Evolutionary conservation across 2,329 filamentous ascomycete genomes (phyloP).

Genomic region (Aspergillus intermedius): DNA sequence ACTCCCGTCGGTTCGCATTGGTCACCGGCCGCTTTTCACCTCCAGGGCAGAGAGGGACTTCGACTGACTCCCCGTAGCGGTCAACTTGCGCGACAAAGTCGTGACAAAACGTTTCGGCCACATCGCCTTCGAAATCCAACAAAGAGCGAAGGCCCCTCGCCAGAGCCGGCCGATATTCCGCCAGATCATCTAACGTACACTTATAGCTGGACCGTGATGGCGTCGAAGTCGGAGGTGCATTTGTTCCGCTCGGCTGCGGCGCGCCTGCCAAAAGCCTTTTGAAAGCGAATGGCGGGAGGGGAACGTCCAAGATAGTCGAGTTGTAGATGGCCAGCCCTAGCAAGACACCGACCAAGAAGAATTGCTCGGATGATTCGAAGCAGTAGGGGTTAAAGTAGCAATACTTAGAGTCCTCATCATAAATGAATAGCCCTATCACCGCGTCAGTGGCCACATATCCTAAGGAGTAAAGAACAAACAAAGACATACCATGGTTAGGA

Average conservation of each 20-base stretch:
- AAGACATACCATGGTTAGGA: conserved; percentile 68
- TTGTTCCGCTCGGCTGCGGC: conserved; percentile 46
- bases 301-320: conserved; percentile 83
- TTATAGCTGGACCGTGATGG: conserved; percentile 52
- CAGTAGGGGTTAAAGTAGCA: conserved; percentile 92
- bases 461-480: background rate
- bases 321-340: conserved; percentile 91
- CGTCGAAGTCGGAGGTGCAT: conserved; percentile 51
- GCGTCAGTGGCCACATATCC: conserved; percentile 4
- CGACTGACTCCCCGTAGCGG: conserved; percentile 62
- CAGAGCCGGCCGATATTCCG: conserved; percentile 70
- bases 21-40: conserved; percentile 72
- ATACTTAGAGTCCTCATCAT: conserved; percentile 82
- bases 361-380: conserved; percentile 87
- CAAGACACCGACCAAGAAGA: conserved; percentile 80
- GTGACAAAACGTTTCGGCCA: conserved; percentile 70
- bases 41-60: conserved; percentile 64
- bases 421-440: conserved; percentile 71
- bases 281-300: conserved; percentile 82
- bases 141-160: conserved; percentile 69
- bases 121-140: conserved; percentile 76
- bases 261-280: conserved; percentile 75
- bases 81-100: conserved; percentile 75
- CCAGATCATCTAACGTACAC: conserved; percentile 73
- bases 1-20: conserved; percentile 76